phyloP scores from a whole-genome alignment of 768 basidiomycete species.

The Rhizopogon vinicolor region DNA sequence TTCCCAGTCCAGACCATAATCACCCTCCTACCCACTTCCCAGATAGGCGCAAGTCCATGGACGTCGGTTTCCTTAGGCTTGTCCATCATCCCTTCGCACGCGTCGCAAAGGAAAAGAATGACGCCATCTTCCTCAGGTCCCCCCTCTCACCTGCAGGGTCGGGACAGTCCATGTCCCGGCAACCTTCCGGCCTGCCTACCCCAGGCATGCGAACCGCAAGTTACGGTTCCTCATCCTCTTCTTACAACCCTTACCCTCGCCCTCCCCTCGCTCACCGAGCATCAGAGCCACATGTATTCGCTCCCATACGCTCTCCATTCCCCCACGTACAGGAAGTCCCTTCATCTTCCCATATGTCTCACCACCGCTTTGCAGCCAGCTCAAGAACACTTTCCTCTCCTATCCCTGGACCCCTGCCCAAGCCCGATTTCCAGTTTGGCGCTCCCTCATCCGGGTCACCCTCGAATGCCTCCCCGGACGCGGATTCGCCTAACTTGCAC shows the following conservation, averaged over 20 bases:
- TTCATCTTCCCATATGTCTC: conserved; percentile 8
- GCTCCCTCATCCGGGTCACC: conserved; percentile 44
- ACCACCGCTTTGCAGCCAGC: conserved; percentile 42
- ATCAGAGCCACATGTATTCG: conserved; percentile 29
- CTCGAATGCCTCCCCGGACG: conserved; percentile 46
- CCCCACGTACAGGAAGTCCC: conserved; percentile 21
- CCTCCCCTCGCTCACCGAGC: conserved; percentile 24
- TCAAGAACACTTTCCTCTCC: conserved; percentile 45
- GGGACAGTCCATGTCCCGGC: conserved; percentile 33
- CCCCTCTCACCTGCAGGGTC: conserved; percentile 27
- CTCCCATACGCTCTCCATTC: conserved; percentile 34
- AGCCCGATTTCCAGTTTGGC: conserved; percentile 62
- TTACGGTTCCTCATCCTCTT: conserved; percentile 16
- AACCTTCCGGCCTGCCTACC: conserved; percentile 20
- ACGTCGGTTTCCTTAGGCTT: conserved; percentile 43
- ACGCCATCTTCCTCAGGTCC: conserved; percentile 28
- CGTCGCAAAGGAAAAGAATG: conserved; percentile 30
- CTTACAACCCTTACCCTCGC: conserved; percentile 38
- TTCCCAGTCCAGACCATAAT: conserved; percentile 24
- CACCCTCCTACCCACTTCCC: conserved; percentile 28
- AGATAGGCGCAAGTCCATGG: conserved; percentile 36
- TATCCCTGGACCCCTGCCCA: conserved; percentile 51
- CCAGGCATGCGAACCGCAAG: conserved; percentile 39
- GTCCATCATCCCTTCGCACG: conserved; percentile 40
- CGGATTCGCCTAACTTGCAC: conserved; percentile 30